Conservation (phyloP, 2,329 filamentous ascomycete genomes). For the Talaromyces sp. region DNA sequence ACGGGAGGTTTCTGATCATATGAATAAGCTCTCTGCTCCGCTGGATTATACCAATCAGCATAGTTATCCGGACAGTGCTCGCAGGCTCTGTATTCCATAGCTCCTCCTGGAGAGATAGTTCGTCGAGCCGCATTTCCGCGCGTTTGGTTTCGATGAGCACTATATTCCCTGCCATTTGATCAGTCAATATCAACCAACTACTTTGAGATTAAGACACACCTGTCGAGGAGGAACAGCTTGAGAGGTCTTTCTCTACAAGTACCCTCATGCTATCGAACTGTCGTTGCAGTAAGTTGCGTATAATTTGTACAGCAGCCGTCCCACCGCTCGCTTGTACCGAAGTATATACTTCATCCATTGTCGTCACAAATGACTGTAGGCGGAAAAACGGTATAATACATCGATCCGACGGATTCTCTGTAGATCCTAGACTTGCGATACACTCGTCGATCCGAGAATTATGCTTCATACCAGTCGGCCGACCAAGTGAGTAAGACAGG, state of each 20-base stretch:
- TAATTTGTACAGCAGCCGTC: slow-evolving; percentile 18
- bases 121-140: slow-evolving; percentile 21
- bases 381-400: slow-evolving; percentile 23
- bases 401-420: slow-evolving; percentile 19
- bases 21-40: slow-evolving; percentile 22
- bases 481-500: slow-evolving; percentile 3
- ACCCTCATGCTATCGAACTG: slow-evolving; percentile 6
- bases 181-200: background rate
- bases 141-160: slow-evolving; percentile 22
- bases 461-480: background rate
- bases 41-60: slow-evolving; percentile 22
- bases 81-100: slow-evolving; percentile 21
- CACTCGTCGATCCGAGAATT: slow-evolving; percentile 17
- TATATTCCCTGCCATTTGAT: slow-evolving; percentile 18
- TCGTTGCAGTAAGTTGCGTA: slow-evolving; percentile 20
- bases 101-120: slow-evolving; percentile 23
- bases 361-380: slow-evolving; percentile 22
- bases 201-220: background rate
- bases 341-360: slow-evolving; percentile 21
- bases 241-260: background rate
- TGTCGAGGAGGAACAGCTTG: background rate
- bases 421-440: slow-evolving; percentile 15
- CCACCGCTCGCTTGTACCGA: slow-evolving; percentile 21
- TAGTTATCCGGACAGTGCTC: slow-evolving; percentile 20
- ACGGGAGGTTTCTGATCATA: slow-evolving; percentile 16